Percentiles rank a stretch among this genome's conserved stretches.
phyloP scores from a whole-genome alignment of 352 stramenopile genomes.

The Blastocystis sp. region DNA sequence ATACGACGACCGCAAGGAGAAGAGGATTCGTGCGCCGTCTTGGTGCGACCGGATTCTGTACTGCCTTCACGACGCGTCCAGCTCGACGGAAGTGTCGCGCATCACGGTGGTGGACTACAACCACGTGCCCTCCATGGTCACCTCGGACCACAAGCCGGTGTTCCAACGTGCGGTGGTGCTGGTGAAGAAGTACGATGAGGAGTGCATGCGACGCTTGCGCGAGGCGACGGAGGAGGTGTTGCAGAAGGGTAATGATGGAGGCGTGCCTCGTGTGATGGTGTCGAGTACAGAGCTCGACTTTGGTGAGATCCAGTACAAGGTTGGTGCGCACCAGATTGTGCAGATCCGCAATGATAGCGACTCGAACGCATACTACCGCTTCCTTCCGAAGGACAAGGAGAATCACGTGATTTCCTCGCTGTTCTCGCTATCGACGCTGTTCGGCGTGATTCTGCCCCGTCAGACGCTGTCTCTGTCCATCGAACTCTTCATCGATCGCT shows the following conservation, averaged over 20 bases:
- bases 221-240: slow-evolving; percentile 86
- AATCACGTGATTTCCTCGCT: slow-evolving; percentile 27
- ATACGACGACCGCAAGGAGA: slow-evolving; percentile 95
- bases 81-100: neutral
- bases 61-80: neutral
- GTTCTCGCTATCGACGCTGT: neutral
- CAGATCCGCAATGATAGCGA: slow-evolving; percentile 19
- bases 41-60: slow-evolving; percentile 80
- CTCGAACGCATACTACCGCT: slow-evolving; percentile 32
- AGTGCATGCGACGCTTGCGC: slow-evolving; percentile 82
- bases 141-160: slow-evolving; percentile 98
- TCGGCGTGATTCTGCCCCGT: slow-evolving; percentile 16
- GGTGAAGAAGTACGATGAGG: slow-evolving; percentile 86
- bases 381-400: slow-evolving; percentile 17
- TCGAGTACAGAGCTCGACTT: neutral
- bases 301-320: slow-evolving; percentile 6
- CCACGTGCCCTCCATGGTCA: slow-evolving; percentile 82
- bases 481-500: slow-evolving; percentile 1
- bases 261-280: slow-evolving; percentile 79
- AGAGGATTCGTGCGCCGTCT: slow-evolving; percentile 94
- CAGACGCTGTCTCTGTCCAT: slow-evolving; percentile 6
- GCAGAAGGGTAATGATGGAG: slow-evolving; percentile 92
- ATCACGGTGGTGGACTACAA: slow-evolving; percentile 78
- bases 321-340: neutral
- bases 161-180: slow-evolving; percentile 85